A percentile compares a stretch with the other conserved stretches of the same genome.
These are phyloP conservation scores for Exophiala phaeomuriformis DNA, from an alignment of 2,329 filamentous ascomycete species.

Conservation along the genomic window DNA sequence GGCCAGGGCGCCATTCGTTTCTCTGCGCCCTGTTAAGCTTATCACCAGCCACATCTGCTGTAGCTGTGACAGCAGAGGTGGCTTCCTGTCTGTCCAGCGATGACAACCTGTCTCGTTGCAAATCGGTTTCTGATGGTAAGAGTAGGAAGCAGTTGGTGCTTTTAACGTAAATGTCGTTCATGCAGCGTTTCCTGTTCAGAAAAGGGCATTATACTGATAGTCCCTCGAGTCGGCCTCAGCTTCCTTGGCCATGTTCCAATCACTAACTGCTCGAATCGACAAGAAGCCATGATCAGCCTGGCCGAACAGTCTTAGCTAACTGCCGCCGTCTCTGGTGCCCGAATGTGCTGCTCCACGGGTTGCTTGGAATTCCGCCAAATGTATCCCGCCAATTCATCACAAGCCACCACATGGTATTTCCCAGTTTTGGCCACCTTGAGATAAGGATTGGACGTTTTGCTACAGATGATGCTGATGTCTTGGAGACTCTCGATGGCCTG, in stretches of 20 bases:
- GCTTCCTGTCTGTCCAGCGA: too few species aligned
- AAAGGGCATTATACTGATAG: background rate
- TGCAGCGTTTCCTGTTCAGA: background rate
- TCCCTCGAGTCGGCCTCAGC: too few species aligned
- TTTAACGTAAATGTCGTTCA: conserved; percentile 4
- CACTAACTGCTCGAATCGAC: background rate
- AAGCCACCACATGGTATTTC: conserved; percentile 26
- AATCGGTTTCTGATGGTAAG: background rate
- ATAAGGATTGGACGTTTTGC: conserved; percentile 25
- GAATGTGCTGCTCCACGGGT: conserved; percentile 19
- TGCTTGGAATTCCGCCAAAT: conserved; percentile 23
- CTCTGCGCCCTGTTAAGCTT: too few species aligned
- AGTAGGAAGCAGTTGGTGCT: background rate
- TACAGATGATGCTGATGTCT: conserved; percentile 27
- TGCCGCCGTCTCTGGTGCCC: conserved; percentile 5
- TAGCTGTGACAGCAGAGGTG: too few species aligned
- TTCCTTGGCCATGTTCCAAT: background rate
- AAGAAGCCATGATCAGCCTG: background rate
- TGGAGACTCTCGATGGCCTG: conserved; percentile 24
- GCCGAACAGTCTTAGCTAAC: background rate
- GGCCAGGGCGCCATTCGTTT: too few species aligned
- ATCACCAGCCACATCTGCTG: too few species aligned
- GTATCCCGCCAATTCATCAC: conserved; percentile 24
- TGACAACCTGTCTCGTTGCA: too few species aligned
- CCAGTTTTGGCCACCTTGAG: conserved; percentile 25